Evolutionary conservation across 257 asterid species (phyloP), one percentile per base, ranked within the genome.

Genomic region (Jasminum sambac): DNA sequence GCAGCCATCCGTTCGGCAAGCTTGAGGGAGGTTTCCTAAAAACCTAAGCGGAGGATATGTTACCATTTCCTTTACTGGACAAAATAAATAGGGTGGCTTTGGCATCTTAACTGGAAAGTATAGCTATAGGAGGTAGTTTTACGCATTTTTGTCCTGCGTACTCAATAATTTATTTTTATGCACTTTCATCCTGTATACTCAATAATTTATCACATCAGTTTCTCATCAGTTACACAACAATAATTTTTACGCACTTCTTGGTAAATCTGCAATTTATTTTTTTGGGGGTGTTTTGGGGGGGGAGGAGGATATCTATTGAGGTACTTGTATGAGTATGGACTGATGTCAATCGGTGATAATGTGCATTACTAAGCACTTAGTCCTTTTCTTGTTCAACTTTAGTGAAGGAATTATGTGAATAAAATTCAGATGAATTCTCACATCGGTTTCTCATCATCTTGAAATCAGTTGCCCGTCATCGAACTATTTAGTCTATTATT

Each of bases 281-380:
- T 50, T n/a, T n/a, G n/a, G n/a, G n/a, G n/a, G n/a, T n/a, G n/a
- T n/a, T n/a, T n/a, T n/a, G n/a, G n/a, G n/a, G n/a, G n/a, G n/a
- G n/a, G n/a, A n/a, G n/a, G n/a, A n/a, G n/a, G n/a, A n/a, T n/a
- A n/a, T 50, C 25, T 17, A 50, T 50, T 50, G 59, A 50, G 24
- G 24, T 50, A 50, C 19, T 50, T 50, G 59, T 50, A 17, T 17
- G 59, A 8, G 59, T 14, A 50, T 17, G 59, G 59, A 50, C 58
- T 17, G 19, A 6, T 50, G 59, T 17, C 25, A 50, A 50, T 50
- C 59, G n/a, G n/a, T 43, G 26, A 43, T 57, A 11, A 58, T 60
- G 44, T 39, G 68, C 41, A 8, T 36, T 38, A 24, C 38, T 63
- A 70, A 59, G 43, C 79, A 68, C 52, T 16, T 19, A 48, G 24